Percentiles rank a stretch among this genome's conserved stretches.
These are phyloP conservation scores for Exophiala spinifera DNA, from an alignment of 2,329 filamentous ascomycete species.

Conservation along the genomic window DNA sequence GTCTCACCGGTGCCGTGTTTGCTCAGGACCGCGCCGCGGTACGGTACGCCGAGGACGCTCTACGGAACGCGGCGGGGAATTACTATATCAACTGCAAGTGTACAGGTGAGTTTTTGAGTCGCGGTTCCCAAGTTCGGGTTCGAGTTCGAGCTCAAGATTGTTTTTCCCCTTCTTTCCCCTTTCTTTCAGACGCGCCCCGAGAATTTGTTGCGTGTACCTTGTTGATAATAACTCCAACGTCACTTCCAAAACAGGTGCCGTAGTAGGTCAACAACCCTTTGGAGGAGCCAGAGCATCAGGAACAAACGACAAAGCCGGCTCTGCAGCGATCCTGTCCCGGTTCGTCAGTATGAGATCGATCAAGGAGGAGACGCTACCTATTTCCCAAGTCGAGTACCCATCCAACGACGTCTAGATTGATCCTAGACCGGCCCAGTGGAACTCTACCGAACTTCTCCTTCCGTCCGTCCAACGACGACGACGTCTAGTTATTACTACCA, in stretches of 20 bases:
- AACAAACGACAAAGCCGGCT: conserved; percentile 59
- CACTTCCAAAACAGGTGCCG: conserved; percentile 39
- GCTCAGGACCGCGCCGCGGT: conserved; percentile 65
- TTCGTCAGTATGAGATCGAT: conserved; percentile 57
- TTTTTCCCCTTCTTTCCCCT: too few species aligned
- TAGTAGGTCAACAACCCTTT: conserved; percentile 51
- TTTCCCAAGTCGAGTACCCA: conserved; percentile 50
- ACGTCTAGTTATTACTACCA: too few species aligned
- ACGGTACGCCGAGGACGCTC: conserved; percentile 65
- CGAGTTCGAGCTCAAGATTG: too few species aligned
- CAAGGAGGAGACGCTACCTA: conserved; percentile 55
- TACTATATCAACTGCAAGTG: conserved; percentile 85
- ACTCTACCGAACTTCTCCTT: too few species aligned
- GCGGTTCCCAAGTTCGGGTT: too few species aligned
- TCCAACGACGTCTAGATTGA: conserved; percentile 50
- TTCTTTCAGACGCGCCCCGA: too few species aligned
- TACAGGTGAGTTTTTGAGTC: conserved; percentile 40
- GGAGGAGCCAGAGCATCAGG: conserved; percentile 56
- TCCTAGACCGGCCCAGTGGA: too few species aligned
- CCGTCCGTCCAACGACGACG: too few species aligned
- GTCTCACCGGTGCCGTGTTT: conserved; percentile 73
- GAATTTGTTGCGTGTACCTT: too few species aligned
- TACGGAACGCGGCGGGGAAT: conserved; percentile 73
- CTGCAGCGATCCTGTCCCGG: conserved; percentile 48
- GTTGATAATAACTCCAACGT: too few species aligned